phyloP scores from a whole-genome alignment of 192 early-diverging fungal species.

The Gryganskiella cystojenkinii region DNA sequence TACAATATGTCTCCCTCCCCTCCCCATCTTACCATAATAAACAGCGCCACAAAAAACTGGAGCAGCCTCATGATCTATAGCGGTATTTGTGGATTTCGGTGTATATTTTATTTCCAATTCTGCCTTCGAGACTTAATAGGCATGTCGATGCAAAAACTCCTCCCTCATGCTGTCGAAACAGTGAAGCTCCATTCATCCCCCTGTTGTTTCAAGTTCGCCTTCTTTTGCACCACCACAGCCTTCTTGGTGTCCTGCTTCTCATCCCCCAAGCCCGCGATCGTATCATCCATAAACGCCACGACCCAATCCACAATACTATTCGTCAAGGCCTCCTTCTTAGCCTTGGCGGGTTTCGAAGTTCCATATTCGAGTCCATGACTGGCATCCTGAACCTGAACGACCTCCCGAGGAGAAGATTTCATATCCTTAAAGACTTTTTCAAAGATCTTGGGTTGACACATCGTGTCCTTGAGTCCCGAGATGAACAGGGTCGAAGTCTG shows the following conservation, averaged over 20 bases:
- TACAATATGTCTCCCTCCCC: too few species aligned
- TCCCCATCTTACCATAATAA: too few species aligned
- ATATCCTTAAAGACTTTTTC: conserved; percentile 37
- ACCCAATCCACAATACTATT: conserved; percentile 23
- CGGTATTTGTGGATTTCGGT: too few species aligned
- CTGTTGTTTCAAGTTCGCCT: conserved; percentile 23
- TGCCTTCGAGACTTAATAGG: too few species aligned
- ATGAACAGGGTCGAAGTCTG: conserved; percentile 24
- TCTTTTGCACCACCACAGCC: conserved; percentile 18
- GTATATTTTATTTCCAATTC: too few species aligned
- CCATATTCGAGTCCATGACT: conserved; percentile 46
- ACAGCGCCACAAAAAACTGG: too few species aligned
- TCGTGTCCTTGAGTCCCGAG: conserved; percentile 43
- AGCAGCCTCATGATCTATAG: too few species aligned
- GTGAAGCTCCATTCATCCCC: conserved; percentile 41
- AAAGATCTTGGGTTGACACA: conserved; percentile 32
- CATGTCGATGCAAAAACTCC: too few species aligned
- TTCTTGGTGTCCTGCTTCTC: neutral
- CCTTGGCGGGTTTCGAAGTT: conserved; percentile 19
- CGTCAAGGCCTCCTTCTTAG: conserved; percentile 31
- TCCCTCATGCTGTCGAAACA: neutral
- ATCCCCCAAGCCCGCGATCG: conserved; percentile 4
- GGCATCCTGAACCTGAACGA: conserved; percentile 24
- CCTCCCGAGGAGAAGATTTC: conserved; percentile 20
- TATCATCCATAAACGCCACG: conserved; percentile 25